phyloP scores from a whole-genome alignment of 2,329 filamentous ascomycete species.

The Aphanoascus verrucosus region DNA sequence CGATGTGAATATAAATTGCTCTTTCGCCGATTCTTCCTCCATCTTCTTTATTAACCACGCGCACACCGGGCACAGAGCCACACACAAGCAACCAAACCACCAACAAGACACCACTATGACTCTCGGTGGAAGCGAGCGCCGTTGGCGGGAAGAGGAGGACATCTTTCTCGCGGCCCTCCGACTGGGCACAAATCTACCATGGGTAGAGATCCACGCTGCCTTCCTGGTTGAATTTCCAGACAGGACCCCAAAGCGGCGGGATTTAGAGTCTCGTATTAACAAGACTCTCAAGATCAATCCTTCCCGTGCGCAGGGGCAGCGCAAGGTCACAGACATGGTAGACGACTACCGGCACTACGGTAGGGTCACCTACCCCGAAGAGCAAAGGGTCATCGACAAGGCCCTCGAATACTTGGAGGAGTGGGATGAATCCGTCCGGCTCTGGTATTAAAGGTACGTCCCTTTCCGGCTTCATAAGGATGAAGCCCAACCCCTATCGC shows the following conservation, averaged over 20 bases:
- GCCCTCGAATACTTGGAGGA: conserved; percentile 1
- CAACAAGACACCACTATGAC: neutral
- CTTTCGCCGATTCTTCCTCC: neutral
- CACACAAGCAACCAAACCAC: neutral
- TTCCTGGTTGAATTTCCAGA: conserved; percentile 13
- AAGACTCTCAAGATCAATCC: conserved; percentile 13
- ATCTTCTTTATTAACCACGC: neutral
- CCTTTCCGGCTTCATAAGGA: neutral
- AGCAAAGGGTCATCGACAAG: conserved; percentile 6
- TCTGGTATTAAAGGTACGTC: conserved; percentile 2
- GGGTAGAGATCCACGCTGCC: conserved; percentile 12
- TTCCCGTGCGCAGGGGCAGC: neutral
- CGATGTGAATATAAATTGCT: conserved; percentile 6
- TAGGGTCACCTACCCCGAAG: conserved; percentile 1
- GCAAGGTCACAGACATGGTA: conserved; percentile 10
- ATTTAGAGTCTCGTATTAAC: conserved; percentile 18
- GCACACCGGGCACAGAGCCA: neutral
- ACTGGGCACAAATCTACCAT: conserved; percentile 16
- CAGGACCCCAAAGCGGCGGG: conserved; percentile 9
- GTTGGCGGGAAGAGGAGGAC: conserved; percentile 13
- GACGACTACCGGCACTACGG: conserved; percentile 15
- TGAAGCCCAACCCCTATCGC: neutral
- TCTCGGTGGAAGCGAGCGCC: conserved; percentile 10
- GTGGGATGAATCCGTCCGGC: neutral
- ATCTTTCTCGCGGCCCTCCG: conserved; percentile 15